Evolutionary conservation across 2,329 filamentous ascomycete genomes (phyloP), one percentile per base, ranked within the genome.

Genomic region (Tolypocladium tundrense): DNA sequence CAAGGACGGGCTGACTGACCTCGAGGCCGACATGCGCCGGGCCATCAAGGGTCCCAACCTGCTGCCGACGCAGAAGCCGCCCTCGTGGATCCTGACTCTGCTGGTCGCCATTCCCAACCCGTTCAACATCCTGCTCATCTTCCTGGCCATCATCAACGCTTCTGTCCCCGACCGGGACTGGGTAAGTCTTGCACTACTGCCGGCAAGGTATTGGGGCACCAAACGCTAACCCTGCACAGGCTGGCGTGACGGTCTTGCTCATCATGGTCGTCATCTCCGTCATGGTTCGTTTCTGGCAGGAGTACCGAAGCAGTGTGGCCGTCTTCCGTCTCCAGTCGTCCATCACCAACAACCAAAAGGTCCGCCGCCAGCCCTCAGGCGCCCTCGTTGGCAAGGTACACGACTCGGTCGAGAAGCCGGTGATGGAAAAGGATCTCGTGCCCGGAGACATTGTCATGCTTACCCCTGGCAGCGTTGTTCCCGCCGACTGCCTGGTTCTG

Each of bases 231-330:
- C 13, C 9, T 33, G 14, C 51, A 10, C 37, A 63, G 62, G 60
- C 61, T 16, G 58, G 60, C 24, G 64, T 68, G 45, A 58, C 60
- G 2, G 63, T 68, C n/a, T 59, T 68, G 33, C 59, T 67, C 40
- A 56, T 65, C 57, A 68, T 68, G 66, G 62, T 68, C 21, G 9
- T 55, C 42, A 61, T 68, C 31, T 68, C 66, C 6, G 61, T 64
- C n/a, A 13, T 58, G n/a, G 65, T 67, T 6, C 64, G 66, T 21
- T 68, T 68, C 50, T 67, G 66, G 66, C 66, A 68, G 37, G 66
- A 68, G 37, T 67, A 68, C 33, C 61, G 63, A 24, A 68, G 66
- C 58, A 63, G 62, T 21, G 50, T 68, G 4, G 64, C 64, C 16
- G 63, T 68, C 41, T 66, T 65, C 42, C 60, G 60, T 35, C 61